Conservation (phyloP, 352 stramenopile species). For the Lagenidium giganteum region DNA sequence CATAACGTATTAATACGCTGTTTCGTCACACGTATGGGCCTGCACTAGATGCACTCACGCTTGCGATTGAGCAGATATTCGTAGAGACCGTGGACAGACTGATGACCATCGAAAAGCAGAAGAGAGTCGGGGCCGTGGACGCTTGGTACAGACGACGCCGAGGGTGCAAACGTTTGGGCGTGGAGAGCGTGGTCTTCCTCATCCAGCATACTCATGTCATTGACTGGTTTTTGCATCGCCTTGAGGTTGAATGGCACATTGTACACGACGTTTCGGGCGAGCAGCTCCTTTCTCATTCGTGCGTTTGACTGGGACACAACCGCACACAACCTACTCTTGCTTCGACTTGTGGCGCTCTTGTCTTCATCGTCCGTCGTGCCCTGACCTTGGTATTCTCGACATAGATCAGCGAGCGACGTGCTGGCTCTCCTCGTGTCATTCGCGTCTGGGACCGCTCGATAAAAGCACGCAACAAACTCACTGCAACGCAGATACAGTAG, state of each 20-base stretch:
- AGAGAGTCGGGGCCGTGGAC: slow-evolving; percentile 63
- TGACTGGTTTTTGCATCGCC: slow-evolving; percentile 14
- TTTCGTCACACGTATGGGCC: background rate
- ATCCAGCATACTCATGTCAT: slow-evolving; percentile 25
- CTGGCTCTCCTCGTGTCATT: background rate
- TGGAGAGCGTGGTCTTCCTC: slow-evolving; percentile 11
- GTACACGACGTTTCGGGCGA: slow-evolving; percentile 56
- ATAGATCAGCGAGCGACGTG: slow-evolving; percentile 28
- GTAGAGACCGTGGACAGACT: slow-evolving; percentile 63
- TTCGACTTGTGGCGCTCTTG: slow-evolving; percentile 1
- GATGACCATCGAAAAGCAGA: slow-evolving; percentile 53
- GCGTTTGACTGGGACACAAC: slow-evolving; percentile 69
- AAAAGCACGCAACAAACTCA: slow-evolving; percentile 62
- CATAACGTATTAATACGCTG: background rate
- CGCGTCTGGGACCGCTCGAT: slow-evolving; percentile 14
- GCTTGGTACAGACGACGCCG: slow-evolving; percentile 7
- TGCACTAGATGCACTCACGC: slow-evolving; percentile 31
- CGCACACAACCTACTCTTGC: slow-evolving; percentile 23
- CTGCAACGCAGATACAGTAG: slow-evolving; percentile 55
- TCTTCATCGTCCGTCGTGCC: background rate
- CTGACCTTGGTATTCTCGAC: slow-evolving; percentile 8
- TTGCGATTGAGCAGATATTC: slow-evolving; percentile 77
- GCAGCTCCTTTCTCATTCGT: slow-evolving; percentile 53
- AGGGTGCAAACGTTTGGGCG: slow-evolving; percentile 9
- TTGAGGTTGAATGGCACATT: slow-evolving; percentile 41